Percentiles rank a stretch among this genome's conserved stretches.
These are phyloP conservation scores for Botrytis squamosa DNA, from an alignment of 2,329 filamentous ascomycete genomes.

Conservation along the genomic window DNA sequence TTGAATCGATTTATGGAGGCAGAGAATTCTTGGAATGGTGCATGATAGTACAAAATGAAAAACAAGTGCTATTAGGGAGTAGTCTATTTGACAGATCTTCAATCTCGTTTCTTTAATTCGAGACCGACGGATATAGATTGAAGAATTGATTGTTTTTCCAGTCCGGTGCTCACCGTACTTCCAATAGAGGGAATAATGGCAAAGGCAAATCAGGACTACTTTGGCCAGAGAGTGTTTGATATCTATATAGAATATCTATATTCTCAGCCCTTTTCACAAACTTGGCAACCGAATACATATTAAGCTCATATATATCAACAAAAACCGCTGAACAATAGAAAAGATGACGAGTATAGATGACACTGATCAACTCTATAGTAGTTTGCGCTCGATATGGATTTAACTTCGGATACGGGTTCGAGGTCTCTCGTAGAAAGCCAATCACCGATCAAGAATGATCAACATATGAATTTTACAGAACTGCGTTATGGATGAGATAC, in stretches of 20 bases:
- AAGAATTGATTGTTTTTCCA: neutral
- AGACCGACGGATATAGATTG: too few species aligned
- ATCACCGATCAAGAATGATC: neutral
- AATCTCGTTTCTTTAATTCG: too few species aligned
- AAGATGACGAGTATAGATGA: neutral
- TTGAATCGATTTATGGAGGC: constrained; percentile 30
- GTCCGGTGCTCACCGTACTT: neutral
- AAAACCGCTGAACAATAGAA: neutral
- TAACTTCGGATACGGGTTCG: neutral
- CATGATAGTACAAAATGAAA: constrained; percentile 29
- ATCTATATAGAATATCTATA: neutral
- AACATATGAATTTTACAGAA: neutral
- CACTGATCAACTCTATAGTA: neutral
- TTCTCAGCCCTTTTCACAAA: neutral
- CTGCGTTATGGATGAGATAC: neutral
- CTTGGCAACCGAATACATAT: neutral
- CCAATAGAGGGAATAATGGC: neutral
- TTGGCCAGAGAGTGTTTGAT: neutral
- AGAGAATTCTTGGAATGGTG: constrained; percentile 27
- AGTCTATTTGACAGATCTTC: constrained; percentile 25
- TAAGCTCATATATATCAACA: neutral
- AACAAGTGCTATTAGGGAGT: constrained; percentile 27
- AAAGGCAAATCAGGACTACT: neutral
- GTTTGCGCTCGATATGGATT: neutral
- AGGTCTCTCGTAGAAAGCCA: neutral